Evolutionary conservation across 257 asterid genomes (phyloP), one percentile per base, ranked within the genome.

Genomic region (Gentiana macrophylla): DNA sequence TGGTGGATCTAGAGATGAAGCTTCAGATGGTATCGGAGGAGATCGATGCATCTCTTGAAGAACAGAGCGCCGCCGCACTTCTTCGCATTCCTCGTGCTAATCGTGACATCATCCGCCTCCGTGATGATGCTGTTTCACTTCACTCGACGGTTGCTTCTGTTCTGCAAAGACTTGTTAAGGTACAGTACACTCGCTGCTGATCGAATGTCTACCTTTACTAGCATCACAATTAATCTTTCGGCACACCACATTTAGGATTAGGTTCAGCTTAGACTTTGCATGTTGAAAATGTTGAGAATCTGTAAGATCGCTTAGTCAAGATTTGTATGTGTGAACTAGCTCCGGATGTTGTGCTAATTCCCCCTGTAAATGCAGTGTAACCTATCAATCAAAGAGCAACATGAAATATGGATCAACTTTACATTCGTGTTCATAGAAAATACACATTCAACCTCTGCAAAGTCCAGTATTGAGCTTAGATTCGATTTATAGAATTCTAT

Each of bases 1-100:
- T 92, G 60, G 83, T 85, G 78, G 97, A 92, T 86, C 94, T 88
- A 72, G 99, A 92, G 68, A 88, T 88, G 99, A 92, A 85, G 85
- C 91, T 92, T 62, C 97, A 88, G 70, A 84, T 92, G 94, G 72
- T 71, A 38, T 92, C 95, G 47, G 99, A 92, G 74, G 99, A 92
- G 86, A 92, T 92, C 83, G 80, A 94, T 63, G 76, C 93, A 56
- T 78, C 97, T 38, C 93, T 92, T 52, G 99, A 92, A 71, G 98
- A 92, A 73, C 99, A 85, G 63, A 88, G 97, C 69, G 67, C 97
- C 62, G 78, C 86, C 57, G 89, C 99, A 5, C 82, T 88, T 67
- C 90, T 88, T 48, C 99, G 97, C 50, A 85, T 83, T 43, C 97
- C 99, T 15, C 89, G 98, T 12, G 97, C 97, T 59, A 79, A 88